Evolutionary conservation across 768 basidiomycete species (phyloP).

Genomic region (Candolleomyces efflorescens): DNA sequence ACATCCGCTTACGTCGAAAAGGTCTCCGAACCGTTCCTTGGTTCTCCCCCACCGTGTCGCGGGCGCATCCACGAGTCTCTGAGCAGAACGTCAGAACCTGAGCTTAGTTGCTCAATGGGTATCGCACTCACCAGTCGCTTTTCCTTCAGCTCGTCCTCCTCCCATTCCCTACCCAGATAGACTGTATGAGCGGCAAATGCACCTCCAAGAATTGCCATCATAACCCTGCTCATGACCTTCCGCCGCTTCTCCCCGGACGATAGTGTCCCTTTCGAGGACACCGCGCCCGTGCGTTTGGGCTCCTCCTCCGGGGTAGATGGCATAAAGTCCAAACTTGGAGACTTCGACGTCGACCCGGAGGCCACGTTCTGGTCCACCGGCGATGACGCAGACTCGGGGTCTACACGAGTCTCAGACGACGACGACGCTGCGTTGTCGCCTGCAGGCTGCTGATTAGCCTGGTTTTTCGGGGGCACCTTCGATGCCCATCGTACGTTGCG

Average conservation of each 20-base stretch:
- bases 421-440: conserved; percentile 9
- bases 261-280: conserved; percentile 72
- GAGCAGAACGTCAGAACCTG: conserved; percentile 14
- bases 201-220: conserved; percentile 48
- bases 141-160: conserved; percentile 59
- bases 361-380: conserved; percentile 10
- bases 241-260: conserved; percentile 76
- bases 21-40: conserved; percentile 52
- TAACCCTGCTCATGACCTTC: conserved; percentile 49
- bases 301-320: conserved; percentile 37
- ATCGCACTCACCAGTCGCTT: conserved; percentile 53
- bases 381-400: conserved; percentile 12
- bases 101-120: neutral
- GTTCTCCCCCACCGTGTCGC: conserved; percentile 63
- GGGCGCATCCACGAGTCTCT: conserved; percentile 48
- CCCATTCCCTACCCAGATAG: conserved; percentile 79
- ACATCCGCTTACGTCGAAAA: conserved; percentile 59
- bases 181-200: conserved; percentile 55
- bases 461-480: conserved; percentile 20
- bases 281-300: conserved; percentile 65
- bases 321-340: conserved; percentile 64
- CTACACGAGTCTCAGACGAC: conserved; percentile 14
- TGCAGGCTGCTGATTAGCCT: conserved; percentile 8
- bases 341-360: conserved; percentile 13
- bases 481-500: conserved; percentile 33